Evolutionary conservation across 2,329 filamentous ascomycete species (phyloP).

Genomic region (Penicillium sp.): DNA sequence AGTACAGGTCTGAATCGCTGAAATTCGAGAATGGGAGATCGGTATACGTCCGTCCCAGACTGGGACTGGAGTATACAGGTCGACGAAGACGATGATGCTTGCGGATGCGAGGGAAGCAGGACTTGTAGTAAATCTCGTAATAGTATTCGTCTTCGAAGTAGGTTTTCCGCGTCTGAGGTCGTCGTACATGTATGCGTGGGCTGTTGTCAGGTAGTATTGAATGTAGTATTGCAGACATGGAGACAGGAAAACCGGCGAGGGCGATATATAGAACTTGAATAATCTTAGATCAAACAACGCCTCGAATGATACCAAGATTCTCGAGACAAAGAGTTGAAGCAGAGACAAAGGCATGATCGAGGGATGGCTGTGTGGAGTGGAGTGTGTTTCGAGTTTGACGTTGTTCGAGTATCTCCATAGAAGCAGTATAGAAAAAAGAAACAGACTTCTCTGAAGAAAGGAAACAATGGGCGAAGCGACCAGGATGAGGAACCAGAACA

Average conservation of each 20-base stretch:
- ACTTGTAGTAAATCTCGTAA: background rate
- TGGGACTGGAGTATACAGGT: background rate
- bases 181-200: background rate
- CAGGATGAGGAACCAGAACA: background rate
- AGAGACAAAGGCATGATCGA: slow-evolving; percentile 20
- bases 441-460: background rate
- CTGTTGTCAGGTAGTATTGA: too few species aligned
- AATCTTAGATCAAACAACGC: background rate
- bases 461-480: background rate
- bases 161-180: background rate
- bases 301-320: slow-evolving; percentile 10
- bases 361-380: background rate
- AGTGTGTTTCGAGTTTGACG: background rate
- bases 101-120: too few species aligned
- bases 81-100: background rate
- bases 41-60: background rate
- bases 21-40: background rate
- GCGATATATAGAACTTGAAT: background rate
- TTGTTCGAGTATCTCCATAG: background rate
- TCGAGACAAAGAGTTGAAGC: slow-evolving; percentile 1
- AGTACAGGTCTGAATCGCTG: background rate
- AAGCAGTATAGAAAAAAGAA: slow-evolving; percentile 3
- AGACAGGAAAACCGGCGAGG: background rate
- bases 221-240: background rate
- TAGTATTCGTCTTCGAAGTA: background rate